Conservation (phyloP, 208 protist species). For the Leishmania turanica region DNA sequence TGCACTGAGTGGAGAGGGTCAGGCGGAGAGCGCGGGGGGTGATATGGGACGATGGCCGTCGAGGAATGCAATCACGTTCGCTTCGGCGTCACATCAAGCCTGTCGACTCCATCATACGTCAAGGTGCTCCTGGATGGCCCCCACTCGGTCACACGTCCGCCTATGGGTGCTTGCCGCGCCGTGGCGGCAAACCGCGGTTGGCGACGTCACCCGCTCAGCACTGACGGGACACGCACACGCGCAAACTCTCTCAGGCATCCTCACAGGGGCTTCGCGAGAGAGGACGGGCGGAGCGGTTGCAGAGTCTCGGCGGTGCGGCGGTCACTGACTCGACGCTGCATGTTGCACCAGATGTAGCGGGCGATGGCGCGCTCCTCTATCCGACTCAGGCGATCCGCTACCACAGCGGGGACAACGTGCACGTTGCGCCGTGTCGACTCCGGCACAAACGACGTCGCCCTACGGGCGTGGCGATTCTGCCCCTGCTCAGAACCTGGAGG, state of each 20-base stretch:
- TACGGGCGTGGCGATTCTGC: background rate
- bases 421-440: conserved; percentile 17
- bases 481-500: background rate
- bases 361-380: conserved; percentile 57
- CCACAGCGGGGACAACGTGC: conserved; percentile 59
- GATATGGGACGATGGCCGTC: background rate
- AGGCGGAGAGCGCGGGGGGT: background rate
- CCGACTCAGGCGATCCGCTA: conserved; percentile 47
- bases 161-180: background rate
- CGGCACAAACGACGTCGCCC: conserved; percentile 6
- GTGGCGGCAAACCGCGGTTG: background rate
- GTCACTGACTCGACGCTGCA: conserved; percentile 7
- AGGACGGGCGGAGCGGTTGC: background rate
- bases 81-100: background rate
- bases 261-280: background rate
- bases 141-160: too few species aligned
- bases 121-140: background rate
- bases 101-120: background rate
- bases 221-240: background rate
- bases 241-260: background rate
- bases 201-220: background rate
- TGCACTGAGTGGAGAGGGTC: background rate
- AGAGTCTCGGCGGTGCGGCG: background rate
- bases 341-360: conserved; percentile 42
- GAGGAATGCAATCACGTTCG: background rate